These are phyloP conservation scores for Staphylotrichum tortipilum DNA, from an alignment of 495 filamentous ascomycete species.

Conservation along the genomic window DNA sequence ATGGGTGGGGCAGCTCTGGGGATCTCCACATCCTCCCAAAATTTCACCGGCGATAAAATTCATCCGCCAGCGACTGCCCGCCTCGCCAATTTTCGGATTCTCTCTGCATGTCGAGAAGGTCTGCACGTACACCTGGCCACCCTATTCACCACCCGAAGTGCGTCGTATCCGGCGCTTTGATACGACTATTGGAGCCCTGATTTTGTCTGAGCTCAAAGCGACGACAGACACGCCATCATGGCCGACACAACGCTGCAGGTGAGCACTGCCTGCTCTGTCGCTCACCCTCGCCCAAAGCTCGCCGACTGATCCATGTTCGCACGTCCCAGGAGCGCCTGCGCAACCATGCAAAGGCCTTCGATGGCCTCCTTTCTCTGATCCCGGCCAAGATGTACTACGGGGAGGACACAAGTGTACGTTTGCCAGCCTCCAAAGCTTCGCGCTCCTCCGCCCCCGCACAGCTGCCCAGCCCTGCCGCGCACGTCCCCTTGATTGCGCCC, in stretches of 20 bases:
- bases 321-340: slow-evolving; percentile 66
- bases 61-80: slow-evolving; percentile 15
- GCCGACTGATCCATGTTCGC: neutral
- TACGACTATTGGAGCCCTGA: neutral
- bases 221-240: slow-evolving; percentile 19
- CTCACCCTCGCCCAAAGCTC: neutral
- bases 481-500: too few species aligned
- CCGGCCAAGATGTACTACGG: slow-evolving; percentile 90
- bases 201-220: neutral
- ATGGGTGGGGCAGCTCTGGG: neutral
- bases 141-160: neutral
- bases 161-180: neutral
- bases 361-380: slow-evolving; percentile 84
- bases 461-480: neutral
- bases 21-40: slow-evolving; percentile 26
- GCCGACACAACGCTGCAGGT: slow-evolving; percentile 24
- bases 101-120: too few species aligned
- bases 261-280: neutral
- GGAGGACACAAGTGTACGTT: slow-evolving; percentile 76
- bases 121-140: slow-evolving; percentile 5
- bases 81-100: slow-evolving; percentile 21
- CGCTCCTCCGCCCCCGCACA: neutral
- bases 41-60: slow-evolving; percentile 30
- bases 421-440: too few species aligned
- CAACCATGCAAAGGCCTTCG: slow-evolving; percentile 78